A percentile compares a stretch with the other conserved stretches of the same genome.
Conservation (phyloP, 129 eudicot genomes). For the Rutidosis leptorrhynchoides region DNA sequence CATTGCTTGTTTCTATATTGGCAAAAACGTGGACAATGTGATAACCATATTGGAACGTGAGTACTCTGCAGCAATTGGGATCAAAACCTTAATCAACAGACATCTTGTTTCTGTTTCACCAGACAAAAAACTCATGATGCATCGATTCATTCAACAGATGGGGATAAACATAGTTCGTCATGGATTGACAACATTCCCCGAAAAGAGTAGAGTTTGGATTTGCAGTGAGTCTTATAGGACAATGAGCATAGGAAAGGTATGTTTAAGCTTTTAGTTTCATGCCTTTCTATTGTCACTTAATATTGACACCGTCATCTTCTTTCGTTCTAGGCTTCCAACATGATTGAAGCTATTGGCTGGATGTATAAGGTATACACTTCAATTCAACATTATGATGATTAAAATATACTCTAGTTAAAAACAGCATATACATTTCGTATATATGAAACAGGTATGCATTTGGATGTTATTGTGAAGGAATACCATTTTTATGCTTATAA, state of each 20-base stretch:
- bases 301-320: too few species aligned
- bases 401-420: too few species aligned
- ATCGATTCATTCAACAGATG: conserved; percentile 24
- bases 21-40: conserved; percentile 4
- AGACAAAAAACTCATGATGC: conserved; percentile 25
- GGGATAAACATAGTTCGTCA: conserved; percentile 16
- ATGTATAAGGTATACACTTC: too few species aligned
- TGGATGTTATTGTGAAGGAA: too few species aligned
- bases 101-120: conserved; percentile 12
- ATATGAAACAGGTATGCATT: too few species aligned
- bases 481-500: too few species aligned
- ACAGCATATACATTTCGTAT: too few species aligned
- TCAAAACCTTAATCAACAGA: conserved; percentile 6
- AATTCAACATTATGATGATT: too few species aligned
- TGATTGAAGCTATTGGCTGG: too few species aligned
- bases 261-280: too few species aligned
- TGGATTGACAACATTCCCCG: not conserved
- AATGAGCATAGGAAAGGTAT: conserved; percentile 20
- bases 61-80: conserved; percentile 13
- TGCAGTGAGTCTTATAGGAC: conserved; percentile 17
- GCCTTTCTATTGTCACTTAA: too few species aligned
- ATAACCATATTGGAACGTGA: conserved; percentile 17
- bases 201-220: conserved; percentile 34
- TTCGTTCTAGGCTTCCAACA: too few species aligned
- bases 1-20: conserved; percentile 40